Evolutionary conservation across 1,139 yeast genomes (phyloP), one percentile per base, ranked within the genome.

Genomic region (Yamadazyma blattariae): DNA sequence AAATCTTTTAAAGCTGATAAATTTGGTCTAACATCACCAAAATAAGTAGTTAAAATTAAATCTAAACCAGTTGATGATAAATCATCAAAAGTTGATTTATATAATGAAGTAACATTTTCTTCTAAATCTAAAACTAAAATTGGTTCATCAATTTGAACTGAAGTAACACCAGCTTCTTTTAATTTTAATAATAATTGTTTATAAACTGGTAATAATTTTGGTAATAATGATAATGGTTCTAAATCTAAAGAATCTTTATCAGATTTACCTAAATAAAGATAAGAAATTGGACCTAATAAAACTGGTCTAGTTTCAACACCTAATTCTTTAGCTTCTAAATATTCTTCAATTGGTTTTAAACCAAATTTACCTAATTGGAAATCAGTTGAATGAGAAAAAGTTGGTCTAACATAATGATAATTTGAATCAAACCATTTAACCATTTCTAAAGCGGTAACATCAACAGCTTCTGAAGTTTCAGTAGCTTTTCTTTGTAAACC

Each of bases 401-500:
- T 94, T 70, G 98, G 98, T 79, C 98, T 88, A 59, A 92, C 97
- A 67, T 92, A 94, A 72, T 92, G 98, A 86, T 92, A 92, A 87
- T 92, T 92, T 48, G 97, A 86, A 71, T 92, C 98, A 56, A 92
- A 92, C 98, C 98, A 92, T 78, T 92, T 92, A 56, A 92, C 98
- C 98, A 92, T 92, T 80, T 92, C 98, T 68, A 88, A 79, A 56
- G 98, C 98, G 50, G 97, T 92, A 45, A 92, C 98, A 69, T 94
- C 98, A 54, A 92, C 96, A 51, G 95, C 95, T 52, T 84, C 77
- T 45, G 81, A 65, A 52, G 90, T 64, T 53, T 85, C 96, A 51
- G 94, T 85, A 52, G 95, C 96, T 71, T 85, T 82, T 74, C 94
- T 87, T 78, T 94, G 98, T 66, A 92, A 80, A 82, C 98, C 98